These are phyloP conservation scores for Drechmeria coniospora DNA, from an alignment of 2,329 filamentous ascomycete species.

Conservation along the genomic window DNA sequence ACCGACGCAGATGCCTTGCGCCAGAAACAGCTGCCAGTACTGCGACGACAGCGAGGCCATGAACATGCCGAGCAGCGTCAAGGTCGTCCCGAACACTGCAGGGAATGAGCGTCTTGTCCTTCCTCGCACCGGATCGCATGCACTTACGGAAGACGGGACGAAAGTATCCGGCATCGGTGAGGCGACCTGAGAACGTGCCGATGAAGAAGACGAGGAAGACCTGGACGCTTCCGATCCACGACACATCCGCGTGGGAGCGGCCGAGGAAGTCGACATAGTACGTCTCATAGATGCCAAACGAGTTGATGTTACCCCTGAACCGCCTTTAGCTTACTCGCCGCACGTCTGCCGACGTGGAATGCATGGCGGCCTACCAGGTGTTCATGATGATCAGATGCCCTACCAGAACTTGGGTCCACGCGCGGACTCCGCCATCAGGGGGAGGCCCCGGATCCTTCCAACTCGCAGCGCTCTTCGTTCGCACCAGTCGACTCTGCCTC, in stretches of 20 bases:
- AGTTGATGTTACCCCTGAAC: conserved; percentile 23
- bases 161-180: conserved; percentile 26
- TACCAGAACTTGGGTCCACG: conserved; percentile 23
- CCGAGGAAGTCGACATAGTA: conserved; percentile 20
- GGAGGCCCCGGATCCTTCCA: no score
- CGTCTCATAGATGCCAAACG: conserved; percentile 23
- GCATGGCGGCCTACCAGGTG: no score
- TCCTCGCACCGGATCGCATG: no score
- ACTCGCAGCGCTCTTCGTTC: no score
- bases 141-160: conserved; percentile 16
- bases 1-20: conserved; percentile 41
- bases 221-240: conserved; percentile 35
- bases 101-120: no score
- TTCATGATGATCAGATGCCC: conserved; percentile 22
- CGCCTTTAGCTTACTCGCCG: no score
- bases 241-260: conserved; percentile 20
- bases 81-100: conserved; percentile 17
- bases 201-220: conserved; percentile 25
- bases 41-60: conserved; percentile 24
- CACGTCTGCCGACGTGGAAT: no score
- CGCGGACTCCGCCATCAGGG: conserved; percentile 20
- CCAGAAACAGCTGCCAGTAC: conserved; percentile 33
- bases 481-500: no score
- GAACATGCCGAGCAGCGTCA: conserved; percentile 31
- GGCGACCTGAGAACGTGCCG: conserved; percentile 24